Evolutionary conservation across 164 flowering plant species (phyloP).

Genomic region (Santalum album): DNA sequence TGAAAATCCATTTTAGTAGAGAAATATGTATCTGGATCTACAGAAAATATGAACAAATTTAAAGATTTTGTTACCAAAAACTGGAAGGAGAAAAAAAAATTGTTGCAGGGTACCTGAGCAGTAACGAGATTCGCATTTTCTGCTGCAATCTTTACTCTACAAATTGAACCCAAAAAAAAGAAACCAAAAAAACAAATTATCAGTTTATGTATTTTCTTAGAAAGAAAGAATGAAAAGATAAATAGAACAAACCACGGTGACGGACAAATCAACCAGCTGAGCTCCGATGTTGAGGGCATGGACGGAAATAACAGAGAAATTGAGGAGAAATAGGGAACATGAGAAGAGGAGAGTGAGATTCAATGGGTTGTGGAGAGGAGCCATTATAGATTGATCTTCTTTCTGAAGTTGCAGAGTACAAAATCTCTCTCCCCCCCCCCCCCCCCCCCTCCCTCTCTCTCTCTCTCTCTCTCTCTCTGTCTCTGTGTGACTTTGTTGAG

Average conservation of each 20-base stretch:
- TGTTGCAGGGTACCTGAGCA: constrained; percentile 49
- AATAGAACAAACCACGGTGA: constrained; percentile 24
- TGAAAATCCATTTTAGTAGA: no score
- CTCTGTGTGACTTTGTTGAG: no score
- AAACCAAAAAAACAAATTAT: no score
- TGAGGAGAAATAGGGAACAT: constrained; percentile 9
- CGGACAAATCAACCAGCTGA: constrained; percentile 20
- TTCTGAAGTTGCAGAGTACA: no score
- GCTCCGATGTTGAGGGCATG: constrained; percentile 45
- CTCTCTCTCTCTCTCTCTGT: no score
- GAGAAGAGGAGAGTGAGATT: constrained; percentile 18
- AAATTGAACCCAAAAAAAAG: neutral
- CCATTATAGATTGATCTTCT: constrained; percentile 13
- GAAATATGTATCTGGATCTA: neutral
- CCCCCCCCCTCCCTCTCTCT: no score
- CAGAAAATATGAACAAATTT: neutral
- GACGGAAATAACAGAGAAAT: constrained; percentile 10
- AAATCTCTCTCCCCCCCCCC: no score
- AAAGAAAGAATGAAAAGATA: neutral
- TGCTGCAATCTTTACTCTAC: constrained; percentile 67
- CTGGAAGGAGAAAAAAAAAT: neutral
- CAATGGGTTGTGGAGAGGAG: constrained; percentile 4
- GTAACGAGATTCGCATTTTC: constrained; percentile 74
- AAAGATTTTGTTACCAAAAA: neutral
- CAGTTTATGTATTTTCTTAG: no score